These are phyloP conservation scores for Edaphochlamys debaryana DNA, from an alignment of 139 green algal species.

Conservation along the genomic window DNA sequence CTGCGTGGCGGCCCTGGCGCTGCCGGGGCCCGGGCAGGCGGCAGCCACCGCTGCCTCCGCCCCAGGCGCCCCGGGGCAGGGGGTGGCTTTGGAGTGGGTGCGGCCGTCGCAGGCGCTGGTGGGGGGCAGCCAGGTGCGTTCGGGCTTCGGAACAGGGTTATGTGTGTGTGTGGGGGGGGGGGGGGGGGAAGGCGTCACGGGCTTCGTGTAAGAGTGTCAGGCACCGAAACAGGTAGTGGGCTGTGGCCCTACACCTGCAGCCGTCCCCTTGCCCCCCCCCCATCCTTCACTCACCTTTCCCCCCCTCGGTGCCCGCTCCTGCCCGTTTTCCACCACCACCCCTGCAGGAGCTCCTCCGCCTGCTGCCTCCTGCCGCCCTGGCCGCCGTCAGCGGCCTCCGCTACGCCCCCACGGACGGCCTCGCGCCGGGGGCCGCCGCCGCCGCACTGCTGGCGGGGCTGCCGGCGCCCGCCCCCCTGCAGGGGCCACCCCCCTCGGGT, in stretches of 20 bases:
- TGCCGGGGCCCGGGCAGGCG: too few species aligned
- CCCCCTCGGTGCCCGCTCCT: too few species aligned
- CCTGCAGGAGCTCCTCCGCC: neutral
- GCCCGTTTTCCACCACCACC: too few species aligned
- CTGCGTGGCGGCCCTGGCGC: neutral
- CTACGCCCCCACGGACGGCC: constrained; percentile 24
- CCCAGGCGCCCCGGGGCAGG: neutral
- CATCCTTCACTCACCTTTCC: too few species aligned
- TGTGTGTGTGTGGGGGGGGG: neutral
- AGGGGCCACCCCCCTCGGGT: too few species aligned
- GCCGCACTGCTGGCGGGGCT: neutral
- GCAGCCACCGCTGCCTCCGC: neutral
- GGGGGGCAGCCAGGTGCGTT: neutral
- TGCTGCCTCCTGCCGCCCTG: neutral
- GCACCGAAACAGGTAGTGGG: too few species aligned
- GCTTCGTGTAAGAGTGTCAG: too few species aligned
- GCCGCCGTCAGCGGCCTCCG: neutral
- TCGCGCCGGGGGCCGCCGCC: neutral
- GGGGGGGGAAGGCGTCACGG: neutral
- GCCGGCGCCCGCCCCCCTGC: too few species aligned
- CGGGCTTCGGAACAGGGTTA: too few species aligned
- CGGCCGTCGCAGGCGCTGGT: constrained; percentile 17
- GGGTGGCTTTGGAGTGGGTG: neutral
- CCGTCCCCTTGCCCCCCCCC: too few species aligned
- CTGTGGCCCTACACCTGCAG: too few species aligned